Percentiles rank a stretch among this genome's conserved stretches.
Evolutionary conservation across 495 filamentous ascomycete species (phyloP).

Genomic region (Penicillium paxilli): DNA sequence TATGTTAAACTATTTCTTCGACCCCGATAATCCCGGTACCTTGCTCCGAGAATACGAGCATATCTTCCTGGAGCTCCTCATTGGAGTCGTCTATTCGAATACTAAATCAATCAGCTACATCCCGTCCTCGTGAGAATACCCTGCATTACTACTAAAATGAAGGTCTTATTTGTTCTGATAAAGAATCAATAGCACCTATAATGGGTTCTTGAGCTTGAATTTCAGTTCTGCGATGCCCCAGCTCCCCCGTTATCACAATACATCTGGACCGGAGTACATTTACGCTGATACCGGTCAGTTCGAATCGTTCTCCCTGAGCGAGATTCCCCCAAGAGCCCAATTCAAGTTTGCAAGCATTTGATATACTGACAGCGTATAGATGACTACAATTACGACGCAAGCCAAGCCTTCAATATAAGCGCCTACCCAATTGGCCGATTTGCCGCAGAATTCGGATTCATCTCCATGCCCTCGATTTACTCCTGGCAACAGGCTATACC

Average conservation of each 20-base stretch:
- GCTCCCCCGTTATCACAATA: conserved; percentile 60
- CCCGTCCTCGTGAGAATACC: conserved; percentile 28
- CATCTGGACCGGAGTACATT: conserved; percentile 25
- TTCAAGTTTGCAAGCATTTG: too few relatives aligned
- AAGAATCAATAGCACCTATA: conserved; percentile 54
- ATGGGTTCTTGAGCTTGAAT: conserved; percentile 61
- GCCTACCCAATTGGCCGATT: conserved; percentile 62
- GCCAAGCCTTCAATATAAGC: conserved; percentile 53
- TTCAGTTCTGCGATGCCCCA: conserved; percentile 58
- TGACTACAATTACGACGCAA: conserved; percentile 65
- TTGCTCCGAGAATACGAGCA: conserved; percentile 60
- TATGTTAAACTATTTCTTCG: conserved; percentile 48
- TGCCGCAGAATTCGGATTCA: conserved; percentile 66
- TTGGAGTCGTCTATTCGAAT: conserved; percentile 64
- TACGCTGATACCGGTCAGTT: background rate
- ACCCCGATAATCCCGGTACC: conserved; percentile 45
- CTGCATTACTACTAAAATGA: background rate
- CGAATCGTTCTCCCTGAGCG: too few relatives aligned
- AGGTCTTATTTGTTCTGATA: background rate
- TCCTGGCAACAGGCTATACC: conserved; percentile 59
- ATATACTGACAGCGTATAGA: conserved; percentile 67
- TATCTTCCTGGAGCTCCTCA: conserved; percentile 60
- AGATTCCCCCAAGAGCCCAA: too few relatives aligned
- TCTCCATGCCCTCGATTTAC: conserved; percentile 64
- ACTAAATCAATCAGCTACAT: conserved; percentile 66